Conservation (phyloP, 2,329 filamentous ascomycete species). For the Diaporthe sp. region DNA sequence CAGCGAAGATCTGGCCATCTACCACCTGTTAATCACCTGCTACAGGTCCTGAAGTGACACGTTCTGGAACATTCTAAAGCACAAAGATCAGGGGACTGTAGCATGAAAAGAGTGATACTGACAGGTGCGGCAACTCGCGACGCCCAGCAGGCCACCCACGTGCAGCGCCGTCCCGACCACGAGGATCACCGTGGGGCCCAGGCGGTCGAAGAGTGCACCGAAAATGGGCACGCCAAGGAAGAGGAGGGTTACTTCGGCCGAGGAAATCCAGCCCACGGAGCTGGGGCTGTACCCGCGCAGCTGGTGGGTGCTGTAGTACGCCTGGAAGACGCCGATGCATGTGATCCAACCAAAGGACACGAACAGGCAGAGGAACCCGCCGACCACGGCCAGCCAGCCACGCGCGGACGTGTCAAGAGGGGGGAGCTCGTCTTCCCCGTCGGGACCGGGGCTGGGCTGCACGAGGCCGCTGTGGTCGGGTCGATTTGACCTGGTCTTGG, state of each 20-base stretch:
- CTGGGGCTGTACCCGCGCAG: conserved; percentile 62
- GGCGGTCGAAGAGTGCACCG: conserved; percentile 65
- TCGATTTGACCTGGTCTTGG: not conserved
- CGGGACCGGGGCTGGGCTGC: not conserved
- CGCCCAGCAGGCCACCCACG: conserved; percentile 73
- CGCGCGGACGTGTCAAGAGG: conserved; percentile 66
- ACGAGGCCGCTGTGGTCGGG: not conserved
- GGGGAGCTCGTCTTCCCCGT: conserved; percentile 53
- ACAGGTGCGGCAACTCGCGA: conserved; percentile 58
- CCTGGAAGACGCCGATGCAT: conserved; percentile 66
- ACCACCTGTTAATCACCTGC: no score
- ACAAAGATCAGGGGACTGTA: no score
- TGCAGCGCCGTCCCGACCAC: conserved; percentile 65
- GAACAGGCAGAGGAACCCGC: conserved; percentile 52
- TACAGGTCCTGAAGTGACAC: no score
- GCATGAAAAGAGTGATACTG: no score
- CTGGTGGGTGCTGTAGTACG: conserved; percentile 65
- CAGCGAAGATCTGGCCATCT: conserved; percentile 56
- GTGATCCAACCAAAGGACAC: conserved; percentile 57
- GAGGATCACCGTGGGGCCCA: conserved; percentile 69
- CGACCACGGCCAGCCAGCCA: conserved; percentile 64
- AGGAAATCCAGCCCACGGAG: conserved; percentile 70
- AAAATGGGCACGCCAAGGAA: conserved; percentile 61
- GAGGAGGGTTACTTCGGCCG: conserved; percentile 61
- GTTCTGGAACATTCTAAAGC: no score